phyloP scores from a whole-genome alignment of 108 stramenopile species.

The Cyclostephanos invisitatus region DNA sequence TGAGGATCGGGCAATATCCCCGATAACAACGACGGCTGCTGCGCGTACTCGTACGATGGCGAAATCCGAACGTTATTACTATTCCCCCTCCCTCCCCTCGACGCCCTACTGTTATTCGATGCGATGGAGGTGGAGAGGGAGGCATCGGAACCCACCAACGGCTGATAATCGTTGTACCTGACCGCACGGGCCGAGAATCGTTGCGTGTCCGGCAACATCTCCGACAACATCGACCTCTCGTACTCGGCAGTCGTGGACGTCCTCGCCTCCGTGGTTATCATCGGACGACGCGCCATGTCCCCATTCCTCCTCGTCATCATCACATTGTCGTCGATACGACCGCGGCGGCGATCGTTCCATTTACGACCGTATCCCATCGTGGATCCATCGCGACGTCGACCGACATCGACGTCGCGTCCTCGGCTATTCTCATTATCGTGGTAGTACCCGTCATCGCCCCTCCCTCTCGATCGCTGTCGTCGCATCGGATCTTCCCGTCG shows the following conservation, averaged over 20 bases:
- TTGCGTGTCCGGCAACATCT: slow-evolving; percentile 6
- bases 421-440: too few species aligned
- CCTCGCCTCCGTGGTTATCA: slow-evolving; percentile 3
- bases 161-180: not conserved
- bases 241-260: not conserved
- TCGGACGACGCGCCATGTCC: slow-evolving; percentile 2
- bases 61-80: not conserved
- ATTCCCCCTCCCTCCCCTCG: not conserved
- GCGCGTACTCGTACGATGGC: not conserved
- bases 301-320: slow-evolving; percentile 10
- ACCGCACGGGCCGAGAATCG: not conserved
- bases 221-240: slow-evolving; percentile 7
- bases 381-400: not conserved
- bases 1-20: not conserved
- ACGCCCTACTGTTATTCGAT: not conserved
- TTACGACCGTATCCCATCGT: slow-evolving; percentile 1
- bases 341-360: not conserved
- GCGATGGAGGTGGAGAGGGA: not conserved
- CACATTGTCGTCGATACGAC: not conserved
- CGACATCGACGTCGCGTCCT: not conserved
- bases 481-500: not conserved
- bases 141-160: slow-evolving; percentile 10
- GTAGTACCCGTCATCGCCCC: too few species aligned
- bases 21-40: slow-evolving; percentile 5
- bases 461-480: not conserved